Evolutionary conservation across 208 protist genomes (phyloP), one percentile per base, ranked within the genome.

Genomic region (Porcisia deanei): DNA sequence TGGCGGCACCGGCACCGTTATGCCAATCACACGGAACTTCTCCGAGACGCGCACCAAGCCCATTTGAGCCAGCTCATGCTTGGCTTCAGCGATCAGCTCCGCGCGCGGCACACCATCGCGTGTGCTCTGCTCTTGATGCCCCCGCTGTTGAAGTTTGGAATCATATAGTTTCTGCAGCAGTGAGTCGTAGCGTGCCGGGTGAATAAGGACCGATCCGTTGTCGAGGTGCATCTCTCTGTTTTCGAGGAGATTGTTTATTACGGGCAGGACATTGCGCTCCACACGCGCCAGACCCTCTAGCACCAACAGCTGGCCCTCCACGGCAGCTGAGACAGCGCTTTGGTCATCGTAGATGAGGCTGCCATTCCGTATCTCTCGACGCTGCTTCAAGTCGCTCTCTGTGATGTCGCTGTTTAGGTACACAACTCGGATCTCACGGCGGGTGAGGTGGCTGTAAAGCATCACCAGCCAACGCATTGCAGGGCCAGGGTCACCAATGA

Each of bases 171-270:
- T 87, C 63, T 75, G 79, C 59, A 90, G 77, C 5, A 99, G 88
- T 43, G 87, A 69, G 72, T 98, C 95, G 79, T 97, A 98, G 8
- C 97, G 91, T n/a, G 81, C 84, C 0, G 92, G 92, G 69, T 91
- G 84, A 59, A 98, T 92, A 20, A 99, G 88, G 43, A 98, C 96
- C 41, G 87, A 77, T 39, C 98, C 97, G 77, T 99, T 97, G 73
- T 99, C 96, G 1, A 99, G 88, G 54, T 90, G 81, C 98, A 99
- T 99, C 81, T 99, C 98, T 16, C 97, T 80, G 76, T 99, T 99
- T 73, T 99, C 94, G 12, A 99, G 82, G n/a, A 98, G 83, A 74
- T 98, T 99, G 88, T 99, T 99, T 71, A 98, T 89, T 30, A 98
- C 88, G 5, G 95, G 91, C 37, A 98, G 85, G 37, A 99, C 94